Evolutionary conservation across 2,329 filamentous ascomycete species (phyloP).

Genomic region (Drechmeria coniospora): DNA sequence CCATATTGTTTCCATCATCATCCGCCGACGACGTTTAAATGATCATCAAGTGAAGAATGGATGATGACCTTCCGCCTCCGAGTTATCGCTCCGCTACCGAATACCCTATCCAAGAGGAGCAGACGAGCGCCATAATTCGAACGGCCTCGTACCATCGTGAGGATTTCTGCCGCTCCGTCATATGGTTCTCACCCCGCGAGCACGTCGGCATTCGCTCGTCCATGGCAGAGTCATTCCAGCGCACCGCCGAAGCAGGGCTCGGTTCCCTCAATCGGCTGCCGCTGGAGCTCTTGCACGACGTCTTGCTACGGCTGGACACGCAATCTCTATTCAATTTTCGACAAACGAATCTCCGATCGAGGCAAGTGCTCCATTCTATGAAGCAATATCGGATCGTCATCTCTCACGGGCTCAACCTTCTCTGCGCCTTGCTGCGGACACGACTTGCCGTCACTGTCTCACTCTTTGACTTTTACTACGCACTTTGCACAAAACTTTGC

Average conservation of each 20-base stretch:
- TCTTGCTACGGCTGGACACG: slow-evolving; percentile 14
- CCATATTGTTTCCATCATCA: too few relatives aligned
- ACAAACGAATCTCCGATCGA: slow-evolving; percentile 11
- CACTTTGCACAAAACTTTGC: slow-evolving; percentile 13
- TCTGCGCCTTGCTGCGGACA: slow-evolving; percentile 16
- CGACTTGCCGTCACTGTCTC: slow-evolving; percentile 9
- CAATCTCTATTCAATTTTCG: slow-evolving; percentile 15
- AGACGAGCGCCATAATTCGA: slow-evolving; percentile 14
- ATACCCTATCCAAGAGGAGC: slow-evolving; percentile 10
- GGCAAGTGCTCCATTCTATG: slow-evolving; percentile 10
- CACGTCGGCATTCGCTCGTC: slow-evolving; percentile 12
- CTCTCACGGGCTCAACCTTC: slow-evolving; percentile 11
- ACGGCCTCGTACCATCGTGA: slow-evolving; percentile 13
- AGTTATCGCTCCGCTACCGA: slow-evolving; percentile 15
- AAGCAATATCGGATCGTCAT: slow-evolving; percentile 10
- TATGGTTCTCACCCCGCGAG: slow-evolving; percentile 15
- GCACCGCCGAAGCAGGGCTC: slow-evolving; percentile 8
- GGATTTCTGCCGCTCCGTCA: slow-evolving; percentile 13
- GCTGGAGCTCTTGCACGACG: slow-evolving; percentile 15
- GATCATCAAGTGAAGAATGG: slow-evolving; percentile 1
- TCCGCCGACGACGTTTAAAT: too few relatives aligned
- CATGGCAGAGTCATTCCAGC: slow-evolving; percentile 13
- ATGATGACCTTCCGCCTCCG: slow-evolving; percentile 15
- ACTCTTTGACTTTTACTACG: slow-evolving; percentile 9
- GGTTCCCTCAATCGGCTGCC: slow-evolving; percentile 14